Conservation (phyloP, 805 yeast genomes). For the Ogataea thermomethanolica region DNA sequence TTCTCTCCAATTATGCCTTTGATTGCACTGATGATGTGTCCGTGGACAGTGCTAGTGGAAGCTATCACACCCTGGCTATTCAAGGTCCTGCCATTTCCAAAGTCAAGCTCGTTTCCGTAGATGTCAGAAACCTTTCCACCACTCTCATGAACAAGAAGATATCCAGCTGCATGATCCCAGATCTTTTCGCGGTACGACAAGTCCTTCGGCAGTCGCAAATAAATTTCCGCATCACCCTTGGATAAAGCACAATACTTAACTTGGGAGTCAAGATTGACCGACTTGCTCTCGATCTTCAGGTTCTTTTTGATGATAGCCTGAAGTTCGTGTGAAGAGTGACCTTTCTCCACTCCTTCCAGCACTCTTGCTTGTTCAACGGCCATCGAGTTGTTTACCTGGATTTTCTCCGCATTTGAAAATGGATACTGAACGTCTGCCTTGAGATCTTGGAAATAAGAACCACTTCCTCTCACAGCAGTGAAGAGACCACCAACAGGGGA, state of each 20-base stretch:
- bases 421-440: conserved; percentile 37
- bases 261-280: conserved; percentile 87
- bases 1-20: conserved; percentile 33
- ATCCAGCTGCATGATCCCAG: conserved; percentile 99
- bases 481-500: conserved; percentile 67
- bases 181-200: conserved; percentile 83
- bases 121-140: conserved; percentile 92
- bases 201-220: conserved; percentile 80
- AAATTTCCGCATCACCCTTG: conserved; percentile 88
- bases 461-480: conserved; percentile 64
- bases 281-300: conserved; percentile 54
- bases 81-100: conserved; percentile 81
- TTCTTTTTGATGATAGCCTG: conserved; percentile 69
- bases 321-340: conserved; percentile 88
- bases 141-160: conserved; percentile 78
- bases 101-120: conserved; percentile 68
- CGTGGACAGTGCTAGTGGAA: conserved; percentile 49
- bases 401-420: conserved; percentile 32
- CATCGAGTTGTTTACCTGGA: conserved; percentile 50
- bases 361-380: conserved; percentile 55
- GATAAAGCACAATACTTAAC: conserved; percentile 93
- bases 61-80: conserved; percentile 93
- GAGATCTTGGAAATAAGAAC: conserved; percentile 56
- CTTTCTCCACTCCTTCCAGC: conserved; percentile 92
- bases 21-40: conserved; percentile 48